Base-by-base conservation (phyloP, 768 basidiomycete genomes). In the Leccinum variicolor region DNA sequence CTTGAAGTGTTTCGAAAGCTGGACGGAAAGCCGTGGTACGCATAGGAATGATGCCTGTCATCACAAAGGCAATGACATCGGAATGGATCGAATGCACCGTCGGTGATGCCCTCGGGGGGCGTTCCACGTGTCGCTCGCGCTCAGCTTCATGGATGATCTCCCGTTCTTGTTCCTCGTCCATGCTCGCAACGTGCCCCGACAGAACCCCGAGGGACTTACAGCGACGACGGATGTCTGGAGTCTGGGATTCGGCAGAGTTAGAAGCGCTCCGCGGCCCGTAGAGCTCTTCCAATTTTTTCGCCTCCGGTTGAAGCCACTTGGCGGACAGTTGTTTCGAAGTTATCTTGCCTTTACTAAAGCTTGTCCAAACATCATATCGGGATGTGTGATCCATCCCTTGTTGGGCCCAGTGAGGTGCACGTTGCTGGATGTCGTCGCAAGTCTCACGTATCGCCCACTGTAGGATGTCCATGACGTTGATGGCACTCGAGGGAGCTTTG, bases 91-190 rank as follows among this genome's bases (percentile, higher is more conserved):
- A 45, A 55, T 75, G 74, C 2, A 1, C 9, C 4, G 63, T 63
- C 7, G 71, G 60, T 13, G 49, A 7, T 8, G 69, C 69, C 28
- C 46, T 65, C 1, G 70, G 61, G 5, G 78, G 75, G 6, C 77
- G 69, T 61, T 78, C 67, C 1, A 75, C 57, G 53, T 80, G 70
- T 10, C 64, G 67, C 56, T 82, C 80, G 6, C 62, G 65, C 60
- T 81, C 79, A 4, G 73, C 66, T 62, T 83, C 81, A 23, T 78
- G 77, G 3, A 64, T 58, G 8, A 83, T 66, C 55, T 83, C 80
- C 25, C 81, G 67, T 53, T 83, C 82, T 57, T 82, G 81, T 57
- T 82, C 81, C 60, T 82, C 79, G 28, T 75, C 75, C 64, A 78
- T 64, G 34, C 54, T 62, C 28, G 57, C 60, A 39, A 68, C 63